Conservation (phyloP, 2,329 filamentous ascomycete genomes). For the Curvularia sp. region DNA sequence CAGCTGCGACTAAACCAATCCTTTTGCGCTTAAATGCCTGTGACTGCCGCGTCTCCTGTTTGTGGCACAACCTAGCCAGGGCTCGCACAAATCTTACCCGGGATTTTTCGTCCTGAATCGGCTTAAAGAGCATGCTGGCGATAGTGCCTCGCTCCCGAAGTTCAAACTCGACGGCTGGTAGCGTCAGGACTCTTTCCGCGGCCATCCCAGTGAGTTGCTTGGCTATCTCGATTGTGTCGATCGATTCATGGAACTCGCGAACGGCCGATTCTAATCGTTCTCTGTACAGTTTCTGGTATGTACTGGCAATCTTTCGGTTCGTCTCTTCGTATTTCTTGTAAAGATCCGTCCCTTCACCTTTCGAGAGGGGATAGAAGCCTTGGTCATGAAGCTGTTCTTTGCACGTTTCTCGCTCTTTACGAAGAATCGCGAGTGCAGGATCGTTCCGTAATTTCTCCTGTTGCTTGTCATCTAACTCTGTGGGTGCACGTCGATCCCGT, state of each 20-base stretch:
- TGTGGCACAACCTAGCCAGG: conserved; percentile 20
- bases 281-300: conserved; percentile 20
- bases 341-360: conserved; percentile 20
- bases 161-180: conserved; percentile 23
- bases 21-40: conserved; percentile 21
- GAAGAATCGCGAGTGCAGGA: conserved; percentile 19
- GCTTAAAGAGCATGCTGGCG: conserved; percentile 28
- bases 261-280: conserved; percentile 20
- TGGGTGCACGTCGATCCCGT: conserved; percentile 24
- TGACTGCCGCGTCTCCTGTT: conserved; percentile 23
- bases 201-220: conserved; percentile 25
- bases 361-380: conserved; percentile 21
- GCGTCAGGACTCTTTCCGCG: conserved; percentile 21
- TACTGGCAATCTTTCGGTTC: conserved; percentile 24
- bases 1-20: conserved; percentile 1
- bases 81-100: conserved; percentile 22
- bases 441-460: conserved; percentile 23
- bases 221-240: conserved; percentile 28
- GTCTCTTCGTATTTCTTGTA: conserved; percentile 24
- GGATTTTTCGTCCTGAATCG: conserved; percentile 19
- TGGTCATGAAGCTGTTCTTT: conserved; percentile 21
- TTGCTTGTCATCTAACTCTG: conserved; percentile 22
- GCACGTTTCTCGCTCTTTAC: conserved; percentile 16
- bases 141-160: conserved; percentile 24
- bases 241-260: conserved; percentile 24